These are phyloP conservation scores for Chaetomium strumarium DNA, from an alignment of 2,329 filamentous ascomycete species.

Conservation along the genomic window DNA sequence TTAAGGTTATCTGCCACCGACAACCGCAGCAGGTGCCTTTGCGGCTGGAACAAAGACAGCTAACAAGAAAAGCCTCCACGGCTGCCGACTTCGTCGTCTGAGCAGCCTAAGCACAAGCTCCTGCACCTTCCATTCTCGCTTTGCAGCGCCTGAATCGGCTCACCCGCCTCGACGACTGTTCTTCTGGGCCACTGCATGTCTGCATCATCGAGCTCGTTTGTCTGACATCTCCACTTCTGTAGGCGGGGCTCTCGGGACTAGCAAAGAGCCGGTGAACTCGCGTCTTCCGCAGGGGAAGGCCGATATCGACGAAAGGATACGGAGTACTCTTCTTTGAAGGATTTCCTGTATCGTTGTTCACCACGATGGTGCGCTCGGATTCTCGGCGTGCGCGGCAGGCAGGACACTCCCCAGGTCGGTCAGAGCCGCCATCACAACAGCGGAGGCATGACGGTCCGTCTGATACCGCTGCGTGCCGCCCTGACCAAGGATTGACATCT, in stretches of 20 bases:
- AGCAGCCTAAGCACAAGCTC: background rate
- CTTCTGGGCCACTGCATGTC: conserved; percentile 1
- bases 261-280: conserved; percentile 3
- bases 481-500: conserved; percentile 6
- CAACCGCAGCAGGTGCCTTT: background rate
- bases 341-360: background rate
- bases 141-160: conserved; percentile 2
- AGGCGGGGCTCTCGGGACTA: conserved; percentile 11
- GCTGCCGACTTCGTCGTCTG: conserved; percentile 3
- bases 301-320: background rate
- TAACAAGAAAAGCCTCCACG: conserved; percentile 11
- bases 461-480: background rate
- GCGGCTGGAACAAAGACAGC: too few relatives aligned
- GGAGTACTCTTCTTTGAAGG: background rate
- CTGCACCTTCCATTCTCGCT: background rate
- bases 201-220: conserved; percentile 4
- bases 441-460: conserved; percentile 33
- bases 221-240: conserved; percentile 15
- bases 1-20: background rate
- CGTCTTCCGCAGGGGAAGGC: background rate
- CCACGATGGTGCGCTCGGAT: conserved; percentile 16
- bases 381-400: conserved; percentile 17
- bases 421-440: conserved; percentile 22
- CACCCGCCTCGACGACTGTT: conserved; percentile 1
- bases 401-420: conserved; percentile 17